Evolutionary conservation across 179 eudicot species (phyloP), one percentile per base, ranked within the genome.

Genomic region (Vitellaria paradoxa): DNA sequence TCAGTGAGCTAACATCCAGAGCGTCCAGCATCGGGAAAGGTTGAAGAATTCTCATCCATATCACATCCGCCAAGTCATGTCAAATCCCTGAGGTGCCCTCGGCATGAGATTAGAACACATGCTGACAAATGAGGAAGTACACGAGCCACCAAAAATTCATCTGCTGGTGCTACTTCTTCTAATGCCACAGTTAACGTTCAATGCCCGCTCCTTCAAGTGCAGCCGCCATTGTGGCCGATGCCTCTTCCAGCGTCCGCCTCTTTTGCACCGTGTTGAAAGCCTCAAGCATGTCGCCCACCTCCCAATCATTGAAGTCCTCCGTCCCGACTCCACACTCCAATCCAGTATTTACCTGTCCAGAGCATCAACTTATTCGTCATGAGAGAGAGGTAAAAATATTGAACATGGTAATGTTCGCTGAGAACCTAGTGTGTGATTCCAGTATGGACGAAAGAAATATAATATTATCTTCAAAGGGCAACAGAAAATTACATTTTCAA

Each of bases 171-270:
- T 12, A 50, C 11, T 50, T 65, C 68, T 21, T 61, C 17, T 47
- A 30, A 23, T 52, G 60, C 45, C 5, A 37, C 37, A 55, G 24
- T 77, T 79, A 87, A 80, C 82, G 84, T 57, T 72, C 62, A 13
- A 83, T 82, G 66, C 97, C 91, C 18, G 85, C 91, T 77, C 86
- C 87, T 82, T 89, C 90, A 61, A 93, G 79, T 15, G 97, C 97
- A 52, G 97, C 92, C 77, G 90, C 73, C 88, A 95, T 90, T 13
- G 89, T 85, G 72, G 97, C 95, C 1, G 99, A 93, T 77, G 98
- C 99, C 85, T 95, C 99, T 81, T 95, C 99, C 11, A 95, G 96
- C 47, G 97, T 95, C 76, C 99, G 88, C 83, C 82, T 90, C 91
- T 93, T 95, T 74, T 91, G 89, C 20, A 91, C 80, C 14, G 85